Evolutionary conservation across 2,329 filamentous ascomycete genomes (phyloP).

Genomic region (Aspergillus pseudotamarii): DNA sequence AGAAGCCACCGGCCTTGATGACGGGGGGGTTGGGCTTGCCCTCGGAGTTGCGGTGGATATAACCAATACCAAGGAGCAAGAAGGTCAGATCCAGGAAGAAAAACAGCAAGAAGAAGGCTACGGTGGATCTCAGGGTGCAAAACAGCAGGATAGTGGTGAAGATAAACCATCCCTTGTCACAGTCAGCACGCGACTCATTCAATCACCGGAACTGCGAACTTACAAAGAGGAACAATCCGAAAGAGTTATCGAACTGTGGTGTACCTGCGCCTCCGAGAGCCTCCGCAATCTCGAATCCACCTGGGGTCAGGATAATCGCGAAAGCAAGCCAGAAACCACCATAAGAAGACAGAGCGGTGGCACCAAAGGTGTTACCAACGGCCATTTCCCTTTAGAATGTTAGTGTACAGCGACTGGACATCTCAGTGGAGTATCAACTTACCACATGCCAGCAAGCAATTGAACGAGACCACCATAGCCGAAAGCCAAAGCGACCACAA

Average conservation of each 20-base stretch:
- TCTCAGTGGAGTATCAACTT: constrained; percentile 32
- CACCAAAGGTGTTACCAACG: constrained; percentile 84
- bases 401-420: constrained; percentile 7
- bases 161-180: constrained; percentile 72
- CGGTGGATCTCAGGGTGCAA: constrained; percentile 74
- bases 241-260: constrained; percentile 58
- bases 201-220: constrained; percentile 19
- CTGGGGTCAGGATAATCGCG: constrained; percentile 70
- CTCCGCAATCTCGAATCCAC: constrained; percentile 62
- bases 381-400: constrained; percentile 72
- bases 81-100: constrained; percentile 76
- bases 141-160: constrained; percentile 76
- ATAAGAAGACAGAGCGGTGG: constrained; percentile 77
- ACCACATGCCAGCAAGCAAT: constrained; percentile 85
- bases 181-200: constrained; percentile 11
- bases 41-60: constrained; percentile 56
- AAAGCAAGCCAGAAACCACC: constrained; percentile 83
- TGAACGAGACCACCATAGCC: constrained; percentile 80
- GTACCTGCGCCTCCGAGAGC: constrained; percentile 37
- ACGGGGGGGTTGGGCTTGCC: constrained; percentile 51
- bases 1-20: constrained; percentile 73
- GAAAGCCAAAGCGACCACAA: constrained; percentile 70
- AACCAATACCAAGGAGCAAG: constrained; percentile 68
- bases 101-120: constrained; percentile 78
- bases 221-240: constrained; percentile 73